Conservation (phyloP, 1,284 basidiomycete species). For the Xerocomus minutiporus region DNA sequence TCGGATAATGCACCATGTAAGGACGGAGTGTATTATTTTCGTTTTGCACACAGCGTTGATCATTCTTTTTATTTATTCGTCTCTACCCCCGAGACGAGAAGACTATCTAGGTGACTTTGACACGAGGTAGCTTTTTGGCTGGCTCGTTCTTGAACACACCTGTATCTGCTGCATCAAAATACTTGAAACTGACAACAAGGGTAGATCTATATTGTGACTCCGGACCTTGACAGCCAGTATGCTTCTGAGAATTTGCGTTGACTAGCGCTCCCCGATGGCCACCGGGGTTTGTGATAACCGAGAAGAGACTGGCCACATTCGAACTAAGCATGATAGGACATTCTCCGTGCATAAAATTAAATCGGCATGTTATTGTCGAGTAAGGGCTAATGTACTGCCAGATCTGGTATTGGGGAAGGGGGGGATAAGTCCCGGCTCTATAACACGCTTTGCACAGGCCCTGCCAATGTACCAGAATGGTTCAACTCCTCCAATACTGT, state of each 20-base stretch:
- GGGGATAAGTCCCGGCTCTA: neutral
- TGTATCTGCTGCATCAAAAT: neutral
- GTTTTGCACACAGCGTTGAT: neutral
- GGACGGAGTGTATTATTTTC: neutral
- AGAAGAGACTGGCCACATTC: neutral
- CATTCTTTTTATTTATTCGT: neutral
- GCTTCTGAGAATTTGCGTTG: neutral
- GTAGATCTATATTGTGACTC: neutral
- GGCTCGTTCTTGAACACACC: neutral
- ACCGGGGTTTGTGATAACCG: neutral
- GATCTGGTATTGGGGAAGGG: neutral
- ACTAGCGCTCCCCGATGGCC: neutral
- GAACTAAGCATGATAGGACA: neutral
- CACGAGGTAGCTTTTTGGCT: neutral
- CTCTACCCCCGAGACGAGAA: neutral
- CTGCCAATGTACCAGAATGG: slow-evolving; percentile 1
- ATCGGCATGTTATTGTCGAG: neutral
- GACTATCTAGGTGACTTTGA: neutral
- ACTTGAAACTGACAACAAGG: neutral
- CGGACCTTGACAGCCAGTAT: neutral
- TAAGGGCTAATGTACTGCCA: neutral
- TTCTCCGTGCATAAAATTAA: neutral
- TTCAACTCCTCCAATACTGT: slow-evolving; percentile 74
- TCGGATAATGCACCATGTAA: neutral
- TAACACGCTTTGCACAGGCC: neutral